Evolutionary conservation across 371 early-diverging fungal species (phyloP), one percentile per base, ranked within the genome.

Genomic region (Syncephalis plumigaleata): DNA sequence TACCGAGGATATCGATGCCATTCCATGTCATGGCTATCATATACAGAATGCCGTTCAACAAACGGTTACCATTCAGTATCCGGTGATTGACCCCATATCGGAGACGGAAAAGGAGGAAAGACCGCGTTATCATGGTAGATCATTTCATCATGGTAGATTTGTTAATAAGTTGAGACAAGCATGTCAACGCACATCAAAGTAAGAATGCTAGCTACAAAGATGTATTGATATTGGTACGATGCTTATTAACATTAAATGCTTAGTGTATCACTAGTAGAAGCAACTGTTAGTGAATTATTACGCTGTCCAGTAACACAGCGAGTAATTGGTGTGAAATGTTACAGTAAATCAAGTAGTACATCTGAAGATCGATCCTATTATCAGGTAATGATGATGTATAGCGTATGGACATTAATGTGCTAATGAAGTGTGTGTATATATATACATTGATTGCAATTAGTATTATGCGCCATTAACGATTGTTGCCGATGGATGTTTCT

Each of bases 71-170:
- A 68, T 85, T 49, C 76, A 80, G 15, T 82, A 84, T 52, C 70
- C 70, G 11, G 43, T 47, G 23, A 50, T 44, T 1, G 48, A 68
- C 25, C 63, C 75, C 2, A 50, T 45, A 4, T 31, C 31, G 11
- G 11, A 4, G 7, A 11, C 31, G 4, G 23, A 68, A 71, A 16
- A 69, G 68, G 20, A 61, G 67, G 27, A 45, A 59, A 8, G 27
- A 56, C 61, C 3, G 49, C 52, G 49, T 40, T 58, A 56, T 44
- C 46, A 57, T n/a, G 95, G 96, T 36, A 63, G 67, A 42, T 80
- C 87, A 1, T 93, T 96, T 56, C 95, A 96, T 55, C 94, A 96
- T 48, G 97, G 97, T 11, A 68, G 85, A 44, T 83, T 96, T 56
- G 78, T 96, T 45, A 77, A 74, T 65, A 85, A 83, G 3, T 58